Evolutionary conservation across 768 basidiomycete genomes (phyloP), one percentile per base, ranked within the genome.

Genomic region (Neoboletus subvelutipes): DNA sequence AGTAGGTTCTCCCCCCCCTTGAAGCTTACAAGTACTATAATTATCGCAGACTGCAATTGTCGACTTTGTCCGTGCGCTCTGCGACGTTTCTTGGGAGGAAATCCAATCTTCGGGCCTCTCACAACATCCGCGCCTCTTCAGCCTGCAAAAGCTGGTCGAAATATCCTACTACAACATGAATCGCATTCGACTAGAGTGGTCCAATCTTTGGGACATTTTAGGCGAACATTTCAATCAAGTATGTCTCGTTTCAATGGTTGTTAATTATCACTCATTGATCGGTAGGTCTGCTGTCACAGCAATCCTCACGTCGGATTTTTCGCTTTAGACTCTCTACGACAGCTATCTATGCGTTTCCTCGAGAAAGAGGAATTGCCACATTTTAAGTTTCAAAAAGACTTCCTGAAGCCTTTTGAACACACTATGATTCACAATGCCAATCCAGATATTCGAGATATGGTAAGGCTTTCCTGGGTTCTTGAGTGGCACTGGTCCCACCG

Each of bases 141-240:
- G 95, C 72, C 75, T 99, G 55, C 95, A 98, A 73, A 99, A 98
- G 75, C 79, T 99, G 36, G 96, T 98, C 40, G 97, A 99, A 69
- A 98, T 99, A 54, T 97, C 95, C 10, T 99, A 99, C 73, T 99
- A 99, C 76, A 99, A 99, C 74, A 99, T 99, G 97, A 88, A 80
- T 60, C 88, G 97, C 47, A 98, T 99, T 68, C 92, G 97, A 73
- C 76, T 99, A 47, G 97, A 99, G 71, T 99, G 97, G 97, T 93
- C 92, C 1, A 91, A 92, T 72, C 79, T 99, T 58, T 99, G 97
- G 97, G 89, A 92, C 64, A 98, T 98, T 50, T 76, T 99, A 11
- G 97, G 97, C 50, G 94, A 97, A 71, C 97, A 99, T 73, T 98
- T 99, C 75, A 98, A 99, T 69, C 90, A 98, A 73, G 96, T 94